Base-by-base conservation (phyloP, 2,329 filamentous ascomycete species). In the Colletotrichum costaricense region DNA sequence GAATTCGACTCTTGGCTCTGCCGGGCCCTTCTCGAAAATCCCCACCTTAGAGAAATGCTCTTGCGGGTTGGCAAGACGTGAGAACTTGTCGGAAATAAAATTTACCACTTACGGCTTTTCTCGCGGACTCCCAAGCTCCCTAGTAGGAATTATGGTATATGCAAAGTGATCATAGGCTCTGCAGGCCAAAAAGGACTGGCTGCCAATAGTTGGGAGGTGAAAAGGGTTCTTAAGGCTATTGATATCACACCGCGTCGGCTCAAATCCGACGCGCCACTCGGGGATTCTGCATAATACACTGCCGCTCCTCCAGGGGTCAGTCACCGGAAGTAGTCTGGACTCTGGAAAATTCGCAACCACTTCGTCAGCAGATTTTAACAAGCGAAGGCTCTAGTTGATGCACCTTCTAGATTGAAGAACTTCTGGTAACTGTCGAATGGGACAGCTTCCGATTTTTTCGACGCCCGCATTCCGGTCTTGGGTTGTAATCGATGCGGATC, bases 381-480 rank as follows among this genome's bases (percentile, higher is more conserved):
- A 55, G 22, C 52, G 52, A 55, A 16, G 52, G 24, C n/a, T 26
- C 22, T 55, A 55, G 52, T 26, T 55, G 52, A 55, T 26, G 52
- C 11, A 55, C 24, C 52, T 55, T 24, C 24, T 14, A n/a, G 14
- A 62, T 14, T 28, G 22, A 14, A n/a, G 16, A 56, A 28, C 26
- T 19, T 28, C 12, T 56, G 52, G 11, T 26, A 22, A 14, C 24
- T 57, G 55, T 16, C 55, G 30, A 57, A 57, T 33, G 16, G 16
- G 55, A 57, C 26, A 33, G 26, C 55, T 33, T 57, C 55, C 16
- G 16, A n/a, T 57, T n/a, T 57, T 57, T 28, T 33, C 4, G 16
- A 30, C 60, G 67, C 67, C 67, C 67, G 60, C 60, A 69, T 69
- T 42, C 60, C 67, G 60, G 22, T 7, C 60, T 26, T 52, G 60